Percentiles rank a stretch among this genome's conserved stretches.
These are phyloP conservation scores for Termitomyces sp. DNA, from an alignment of 768 basidiomycete species.

Conservation along the genomic window DNA sequence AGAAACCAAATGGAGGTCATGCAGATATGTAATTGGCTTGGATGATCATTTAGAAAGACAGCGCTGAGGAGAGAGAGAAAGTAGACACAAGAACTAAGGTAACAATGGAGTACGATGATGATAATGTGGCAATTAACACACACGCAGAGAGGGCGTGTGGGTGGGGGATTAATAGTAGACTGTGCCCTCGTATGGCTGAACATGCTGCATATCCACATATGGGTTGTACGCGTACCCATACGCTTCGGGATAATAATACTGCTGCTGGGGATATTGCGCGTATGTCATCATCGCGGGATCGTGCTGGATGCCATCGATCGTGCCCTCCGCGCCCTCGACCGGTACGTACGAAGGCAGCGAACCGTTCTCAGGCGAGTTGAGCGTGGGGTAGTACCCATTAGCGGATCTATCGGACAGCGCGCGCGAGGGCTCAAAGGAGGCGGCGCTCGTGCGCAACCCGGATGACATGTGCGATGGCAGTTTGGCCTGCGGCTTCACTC, in stretches of 20 bases:
- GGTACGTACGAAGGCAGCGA: constrained; percentile 24
- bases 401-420: constrained; percentile 16
- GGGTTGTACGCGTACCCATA: constrained; percentile 51
- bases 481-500: constrained; percentile 20
- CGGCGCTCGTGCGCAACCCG: constrained; percentile 46
- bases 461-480: constrained; percentile 29
- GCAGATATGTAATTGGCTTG: constrained; percentile 4
- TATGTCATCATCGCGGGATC: constrained; percentile 45
- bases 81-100: constrained; percentile 3
- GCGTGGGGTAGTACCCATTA: constrained; percentile 14
- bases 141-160: background rate
- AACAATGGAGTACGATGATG: constrained; percentile 10
- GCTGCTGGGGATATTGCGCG: constrained; percentile 51
- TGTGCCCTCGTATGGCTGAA: constrained; percentile 57
- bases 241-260: constrained; percentile 68
- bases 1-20: background rate
- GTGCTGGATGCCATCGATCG: constrained; percentile 8
- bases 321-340: constrained; percentile 26
- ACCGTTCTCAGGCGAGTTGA: constrained; percentile 9
- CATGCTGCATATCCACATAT: constrained; percentile 66
- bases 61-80: background rate
- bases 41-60: background rate
- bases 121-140: constrained; percentile 1
- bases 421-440: constrained; percentile 44
- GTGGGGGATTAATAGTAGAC: constrained; percentile 52